Evolutionary conservation across 257 asterid genomes (phyloP), one percentile per base, ranked within the genome.

Genomic region (Salvia hispanica): DNA sequence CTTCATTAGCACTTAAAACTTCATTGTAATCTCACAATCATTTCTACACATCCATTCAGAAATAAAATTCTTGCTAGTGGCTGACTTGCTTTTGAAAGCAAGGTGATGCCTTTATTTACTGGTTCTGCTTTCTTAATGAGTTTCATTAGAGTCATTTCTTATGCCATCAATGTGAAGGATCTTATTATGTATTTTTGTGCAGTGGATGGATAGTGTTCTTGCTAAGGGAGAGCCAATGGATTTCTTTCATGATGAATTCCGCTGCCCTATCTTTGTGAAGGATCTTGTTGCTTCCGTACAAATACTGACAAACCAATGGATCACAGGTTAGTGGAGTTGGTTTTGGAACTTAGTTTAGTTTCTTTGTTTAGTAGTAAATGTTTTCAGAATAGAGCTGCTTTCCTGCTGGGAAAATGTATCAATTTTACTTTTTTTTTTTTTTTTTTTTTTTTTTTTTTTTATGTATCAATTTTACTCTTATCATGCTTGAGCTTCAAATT

Each of bases 181-280:
- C n/a, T n/a, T n/a, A n/a, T n/a, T 69, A 6, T 64, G 51, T 70
- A 11, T 57, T 47, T 25, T 58, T 69, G 71, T 75, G 81, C 89
- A 93, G 99, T 93, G 97, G 97, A 88, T 93, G 83, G 95, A 90
- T 71, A 72, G 83, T 37, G 88, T 77, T 53, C 95, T 93, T 66
- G 84, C 92, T 51, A 93, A 84, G 79, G 92, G 88, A 62, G 95
- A 88, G 71, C 62, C 64, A 10, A 55, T 77, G 71, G 80, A 88
- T 28, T 91, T 88, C 80, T 93, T 93, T 79, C 74, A 81, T 7
- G 97, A 93, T 21, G 99, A 93, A 74, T 90, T 82, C 56, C 99
- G 99, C 8, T 90, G 97, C 74, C 74, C 99, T 40, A 84, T 93
- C 69, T 88, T 85, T 81, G 93, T 93, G 45, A 88, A 83, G 77